phyloP scores from a whole-genome alignment of 768 basidiomycete genomes.

The Melanogaster broomeanus region DNA sequence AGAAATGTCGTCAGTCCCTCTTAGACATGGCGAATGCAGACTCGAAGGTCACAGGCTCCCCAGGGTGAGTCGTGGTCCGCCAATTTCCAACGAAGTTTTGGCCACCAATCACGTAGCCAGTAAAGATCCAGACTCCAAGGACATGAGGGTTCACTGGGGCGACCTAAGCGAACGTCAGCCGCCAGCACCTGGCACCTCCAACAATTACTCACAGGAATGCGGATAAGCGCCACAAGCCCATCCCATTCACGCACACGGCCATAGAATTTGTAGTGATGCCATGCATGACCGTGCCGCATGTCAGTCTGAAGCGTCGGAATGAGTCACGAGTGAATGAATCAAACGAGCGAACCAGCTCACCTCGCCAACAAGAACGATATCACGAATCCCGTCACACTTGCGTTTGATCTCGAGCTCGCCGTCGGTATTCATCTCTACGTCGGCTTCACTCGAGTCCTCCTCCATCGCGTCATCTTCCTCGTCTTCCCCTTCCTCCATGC shows the following conservation, averaged over 20 bases:
- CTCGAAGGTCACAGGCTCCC: slow-evolving; percentile 53
- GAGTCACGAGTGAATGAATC: not conserved
- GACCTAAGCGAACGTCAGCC: slow-evolving; percentile 14
- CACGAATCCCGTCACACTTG: slow-evolving; percentile 56
- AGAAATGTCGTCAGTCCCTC: slow-evolving; percentile 33
- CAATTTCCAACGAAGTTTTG: slow-evolving; percentile 73
- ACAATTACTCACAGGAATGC: slow-evolving; percentile 35
- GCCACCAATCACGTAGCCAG: slow-evolving; percentile 68
- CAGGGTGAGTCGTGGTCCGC: slow-evolving; percentile 42
- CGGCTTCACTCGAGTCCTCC: slow-evolving; percentile 26
- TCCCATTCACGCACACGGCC: slow-evolving; percentile 62
- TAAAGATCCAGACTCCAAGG: slow-evolving; percentile 49
- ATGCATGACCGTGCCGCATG: slow-evolving; percentile 44
- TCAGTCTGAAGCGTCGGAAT: slow-evolving; percentile 44
- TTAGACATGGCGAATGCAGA: slow-evolving; percentile 64
- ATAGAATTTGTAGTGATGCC: slow-evolving; percentile 48
- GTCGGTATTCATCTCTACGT: slow-evolving; percentile 26
- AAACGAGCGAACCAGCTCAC: slow-evolving; percentile 31
- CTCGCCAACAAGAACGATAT: slow-evolving; percentile 63
- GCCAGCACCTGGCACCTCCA: not conserved
- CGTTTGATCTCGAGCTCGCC: slow-evolving; percentile 27
- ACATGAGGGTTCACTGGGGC: not conserved
- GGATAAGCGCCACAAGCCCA: slow-evolving; percentile 54
- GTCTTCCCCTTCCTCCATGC: slow-evolving; percentile 25
- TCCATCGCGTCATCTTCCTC: slow-evolving; percentile 29